Evolutionary conservation across 805 yeast species (phyloP).

Genomic region (Candida hispaniensis): DNA sequence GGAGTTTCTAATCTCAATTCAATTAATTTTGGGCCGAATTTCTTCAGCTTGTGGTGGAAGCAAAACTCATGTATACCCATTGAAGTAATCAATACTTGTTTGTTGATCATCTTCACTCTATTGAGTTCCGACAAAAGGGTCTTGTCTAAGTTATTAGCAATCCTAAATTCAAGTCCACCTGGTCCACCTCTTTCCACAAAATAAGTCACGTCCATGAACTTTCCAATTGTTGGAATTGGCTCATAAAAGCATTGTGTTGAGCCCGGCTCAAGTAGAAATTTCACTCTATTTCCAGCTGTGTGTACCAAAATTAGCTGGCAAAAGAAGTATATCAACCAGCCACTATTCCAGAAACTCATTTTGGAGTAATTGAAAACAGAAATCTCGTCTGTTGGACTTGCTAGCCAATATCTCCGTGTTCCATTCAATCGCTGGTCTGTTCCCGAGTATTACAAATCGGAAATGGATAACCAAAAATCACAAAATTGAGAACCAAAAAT

Average conservation of each 20-base stretch:
- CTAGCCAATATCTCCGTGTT: no score
- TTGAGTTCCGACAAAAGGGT: slow-evolving; percentile 1
- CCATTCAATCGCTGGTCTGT: no score
- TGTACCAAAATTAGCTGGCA: no score
- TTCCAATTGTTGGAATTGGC: slow-evolving; percentile 7
- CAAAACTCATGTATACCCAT: slow-evolving; percentile 12
- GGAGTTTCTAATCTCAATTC: slow-evolving; percentile 2
- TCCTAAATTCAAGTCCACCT: slow-evolving; percentile 3
- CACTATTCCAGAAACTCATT: no score
- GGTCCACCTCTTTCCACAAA: slow-evolving; percentile 10
- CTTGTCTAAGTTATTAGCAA: slow-evolving; percentile 3
- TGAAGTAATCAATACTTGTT: slow-evolving; percentile 1
- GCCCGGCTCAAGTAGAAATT: slow-evolving; percentile 12
- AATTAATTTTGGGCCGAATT: slow-evolving; percentile 5
- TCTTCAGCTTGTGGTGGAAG: slow-evolving; percentile 3
- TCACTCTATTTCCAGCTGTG: neutral
- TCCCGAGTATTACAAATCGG: no score
- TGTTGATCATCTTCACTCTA: neutral
- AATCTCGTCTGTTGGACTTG: no score
- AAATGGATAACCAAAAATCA: no score
- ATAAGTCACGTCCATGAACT: slow-evolving; percentile 10
- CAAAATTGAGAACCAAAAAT: no score
- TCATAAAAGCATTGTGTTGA: slow-evolving; percentile 8
- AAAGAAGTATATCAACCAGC: no score
- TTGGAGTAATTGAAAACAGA: no score